A percentile compares a stretch with the other conserved stretches of the same genome.
Evolutionary conservation across 1,284 basidiomycete species (phyloP).

Genomic region (Rugosomyces carneus): DNA sequence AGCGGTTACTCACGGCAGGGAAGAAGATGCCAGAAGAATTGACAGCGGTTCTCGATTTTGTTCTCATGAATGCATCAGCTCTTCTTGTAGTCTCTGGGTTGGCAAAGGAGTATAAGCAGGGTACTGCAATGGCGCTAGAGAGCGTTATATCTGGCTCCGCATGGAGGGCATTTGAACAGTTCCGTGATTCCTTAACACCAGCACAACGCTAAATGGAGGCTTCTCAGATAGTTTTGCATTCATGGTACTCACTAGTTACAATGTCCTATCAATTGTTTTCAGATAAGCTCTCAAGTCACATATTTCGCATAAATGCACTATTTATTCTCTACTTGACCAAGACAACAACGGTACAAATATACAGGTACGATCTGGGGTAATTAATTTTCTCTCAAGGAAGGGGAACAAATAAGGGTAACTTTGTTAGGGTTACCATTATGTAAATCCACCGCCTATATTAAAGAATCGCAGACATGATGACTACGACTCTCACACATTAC

Average conservation of each 20-base stretch:
- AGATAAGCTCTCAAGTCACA: too few species aligned
- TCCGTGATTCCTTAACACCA: constrained; percentile 28
- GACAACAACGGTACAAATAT: constrained; percentile 1
- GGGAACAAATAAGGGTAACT: too few species aligned
- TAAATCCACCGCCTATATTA: too few species aligned
- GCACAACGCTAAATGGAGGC: neutral
- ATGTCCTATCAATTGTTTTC: too few species aligned
- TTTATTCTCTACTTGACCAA: constrained; percentile 2
- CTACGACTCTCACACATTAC: too few species aligned
- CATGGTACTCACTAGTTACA: too few species aligned
- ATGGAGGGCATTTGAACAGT: constrained; percentile 58
- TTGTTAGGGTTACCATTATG: too few species aligned
- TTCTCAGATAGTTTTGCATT: neutral
- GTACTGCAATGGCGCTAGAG: constrained; percentile 67
- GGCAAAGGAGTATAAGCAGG: constrained; percentile 66
- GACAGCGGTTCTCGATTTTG: constrained; percentile 71
- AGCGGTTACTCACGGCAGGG: constrained; percentile 49
- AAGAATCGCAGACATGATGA: too few species aligned
- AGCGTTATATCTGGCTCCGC: constrained; percentile 72
- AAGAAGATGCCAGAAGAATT: constrained; percentile 44
- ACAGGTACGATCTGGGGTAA: constrained; percentile 10
- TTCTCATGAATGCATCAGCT: constrained; percentile 81
- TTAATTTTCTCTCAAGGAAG: constrained; percentile 6
- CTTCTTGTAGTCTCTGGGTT: constrained; percentile 76
- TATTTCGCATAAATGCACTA: neutral